These are phyloP conservation scores for Yamadazyma paraphyllophila DNA, from an alignment of 805 yeast species.

Conservation along the genomic window DNA sequence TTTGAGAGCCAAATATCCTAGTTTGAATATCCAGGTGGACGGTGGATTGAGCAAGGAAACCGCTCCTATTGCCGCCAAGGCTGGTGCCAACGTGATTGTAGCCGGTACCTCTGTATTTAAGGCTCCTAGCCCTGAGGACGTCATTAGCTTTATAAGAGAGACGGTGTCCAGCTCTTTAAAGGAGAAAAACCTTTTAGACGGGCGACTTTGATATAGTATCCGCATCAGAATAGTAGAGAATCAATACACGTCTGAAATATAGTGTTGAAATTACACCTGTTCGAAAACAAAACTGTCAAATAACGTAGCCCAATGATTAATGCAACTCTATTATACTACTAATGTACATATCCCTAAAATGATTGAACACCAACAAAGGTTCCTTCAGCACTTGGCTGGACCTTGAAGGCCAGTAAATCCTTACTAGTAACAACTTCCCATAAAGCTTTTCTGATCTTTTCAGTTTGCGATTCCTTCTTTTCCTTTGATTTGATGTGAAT, in stretches of 20 bases:
- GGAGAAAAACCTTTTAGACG: slow-evolving; percentile 39
- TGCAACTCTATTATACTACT: slow-evolving; percentile 6
- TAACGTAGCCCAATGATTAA: neutral
- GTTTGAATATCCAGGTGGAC: slow-evolving; percentile 89
- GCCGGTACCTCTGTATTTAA: slow-evolving; percentile 95
- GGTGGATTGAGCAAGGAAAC: slow-evolving; percentile 92
- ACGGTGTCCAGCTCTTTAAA: slow-evolving; percentile 54
- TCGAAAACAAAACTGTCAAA: too few species aligned
- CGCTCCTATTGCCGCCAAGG: slow-evolving; percentile 83
- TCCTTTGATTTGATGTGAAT: slow-evolving; percentile 21
- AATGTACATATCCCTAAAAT: slow-evolving; percentile 29
- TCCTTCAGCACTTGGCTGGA: slow-evolving; percentile 59
- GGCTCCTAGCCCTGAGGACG: slow-evolving; percentile 74
- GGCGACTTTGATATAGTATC: neutral
- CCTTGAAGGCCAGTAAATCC: slow-evolving; percentile 43
- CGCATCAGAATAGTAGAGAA: too few species aligned
- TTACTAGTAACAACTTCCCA: slow-evolving; percentile 71
- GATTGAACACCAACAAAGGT: slow-evolving; percentile 81
- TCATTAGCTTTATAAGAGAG: slow-evolving; percentile 65
- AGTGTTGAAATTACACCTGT: too few species aligned
- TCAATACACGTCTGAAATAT: too few species aligned
- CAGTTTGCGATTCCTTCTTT: slow-evolving; percentile 25
- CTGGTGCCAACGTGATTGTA: slow-evolving; percentile 97
- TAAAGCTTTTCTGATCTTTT: slow-evolving; percentile 59
- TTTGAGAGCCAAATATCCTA: slow-evolving; percentile 70